Evolutionary conservation across 768 basidiomycete genomes (phyloP).

Genomic region (Xerocomellus amylosporus): DNA sequence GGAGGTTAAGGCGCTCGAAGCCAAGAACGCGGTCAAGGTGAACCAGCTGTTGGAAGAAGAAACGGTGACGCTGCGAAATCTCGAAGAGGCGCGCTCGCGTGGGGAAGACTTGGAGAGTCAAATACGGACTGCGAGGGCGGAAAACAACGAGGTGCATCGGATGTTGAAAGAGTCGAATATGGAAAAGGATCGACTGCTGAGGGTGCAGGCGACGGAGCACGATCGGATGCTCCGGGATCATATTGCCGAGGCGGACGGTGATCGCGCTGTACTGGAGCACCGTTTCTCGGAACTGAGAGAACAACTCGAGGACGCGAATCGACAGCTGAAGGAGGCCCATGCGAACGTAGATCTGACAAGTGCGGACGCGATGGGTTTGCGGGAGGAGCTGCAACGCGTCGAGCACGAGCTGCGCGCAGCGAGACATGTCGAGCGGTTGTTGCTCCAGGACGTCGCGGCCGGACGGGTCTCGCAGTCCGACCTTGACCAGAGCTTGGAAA

Average conservation of each 20-base stretch:
- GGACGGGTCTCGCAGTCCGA: constrained; percentile 66
- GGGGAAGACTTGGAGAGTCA: constrained; percentile 77
- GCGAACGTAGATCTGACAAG: constrained; percentile 61
- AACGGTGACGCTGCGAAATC: constrained; percentile 60
- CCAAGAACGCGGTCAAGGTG: constrained; percentile 60
- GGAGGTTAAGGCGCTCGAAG: constrained; percentile 65
- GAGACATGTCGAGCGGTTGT: constrained; percentile 60
- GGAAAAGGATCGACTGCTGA: constrained; percentile 79
- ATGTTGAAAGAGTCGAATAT: constrained; percentile 64
- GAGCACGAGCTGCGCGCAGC: constrained; percentile 70
- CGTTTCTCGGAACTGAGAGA: constrained; percentile 74
- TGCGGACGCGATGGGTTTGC: constrained; percentile 63
- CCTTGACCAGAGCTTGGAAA: constrained; percentile 65
- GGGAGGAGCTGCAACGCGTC: constrained; percentile 70
- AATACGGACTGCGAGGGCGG: constrained; percentile 63
- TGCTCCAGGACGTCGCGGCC: constrained; percentile 72
- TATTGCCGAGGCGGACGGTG: constrained; percentile 89
- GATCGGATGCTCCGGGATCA: constrained; percentile 77
- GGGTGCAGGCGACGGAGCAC: constrained; percentile 66
- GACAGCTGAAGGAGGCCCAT: constrained; percentile 60
- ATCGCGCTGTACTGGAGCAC: constrained; percentile 88
- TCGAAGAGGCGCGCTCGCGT: constrained; percentile 72
- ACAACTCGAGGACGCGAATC: constrained; percentile 55
- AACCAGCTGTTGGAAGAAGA: constrained; percentile 72
- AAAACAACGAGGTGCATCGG: constrained; percentile 63